phyloP scores from a whole-genome alignment of 345 rosid species.

The Theobroma cacao region DNA sequence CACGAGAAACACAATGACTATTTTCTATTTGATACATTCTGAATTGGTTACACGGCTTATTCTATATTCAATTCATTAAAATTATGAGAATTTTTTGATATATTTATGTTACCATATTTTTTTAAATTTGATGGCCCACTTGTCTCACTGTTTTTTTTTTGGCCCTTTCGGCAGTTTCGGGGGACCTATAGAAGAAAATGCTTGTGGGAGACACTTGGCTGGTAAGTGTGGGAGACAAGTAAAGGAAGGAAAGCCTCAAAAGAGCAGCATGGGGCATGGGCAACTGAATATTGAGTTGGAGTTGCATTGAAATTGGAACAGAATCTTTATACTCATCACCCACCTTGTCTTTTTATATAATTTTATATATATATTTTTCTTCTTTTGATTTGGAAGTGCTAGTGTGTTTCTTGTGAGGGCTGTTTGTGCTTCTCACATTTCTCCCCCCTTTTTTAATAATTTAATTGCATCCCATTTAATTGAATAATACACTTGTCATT shows the following conservation, averaged over 20 bases:
- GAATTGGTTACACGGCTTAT: not conserved
- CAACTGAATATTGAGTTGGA: constrained; percentile 18
- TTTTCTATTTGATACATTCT: not conserved
- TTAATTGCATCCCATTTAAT: not conserved
- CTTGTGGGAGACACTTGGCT: not conserved
- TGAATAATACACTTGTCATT: too few relatives aligned
- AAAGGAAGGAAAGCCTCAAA: not conserved
- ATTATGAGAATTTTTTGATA: too few relatives aligned
- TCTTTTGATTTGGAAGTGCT: not conserved
- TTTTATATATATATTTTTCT: not conserved
- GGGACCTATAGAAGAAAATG: not conserved
- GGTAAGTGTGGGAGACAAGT: not conserved
- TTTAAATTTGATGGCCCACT: not conserved
- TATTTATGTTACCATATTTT: not conserved
- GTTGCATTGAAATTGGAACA: constrained; percentile 13
- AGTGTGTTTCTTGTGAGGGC: not conserved
- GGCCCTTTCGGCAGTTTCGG: not conserved
- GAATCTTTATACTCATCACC: constrained; percentile 1
- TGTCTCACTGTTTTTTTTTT: not conserved
- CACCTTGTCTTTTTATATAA: not conserved
- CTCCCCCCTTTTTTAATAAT: not conserved
- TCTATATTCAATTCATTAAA: too few relatives aligned
- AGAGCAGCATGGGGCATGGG: constrained; percentile 12
- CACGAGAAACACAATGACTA: not conserved
- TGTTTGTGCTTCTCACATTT: not conserved